These are phyloP conservation scores for Citrus medica DNA, from an alignment of 345 rosid genomes.

Conservation along the genomic window DNA sequence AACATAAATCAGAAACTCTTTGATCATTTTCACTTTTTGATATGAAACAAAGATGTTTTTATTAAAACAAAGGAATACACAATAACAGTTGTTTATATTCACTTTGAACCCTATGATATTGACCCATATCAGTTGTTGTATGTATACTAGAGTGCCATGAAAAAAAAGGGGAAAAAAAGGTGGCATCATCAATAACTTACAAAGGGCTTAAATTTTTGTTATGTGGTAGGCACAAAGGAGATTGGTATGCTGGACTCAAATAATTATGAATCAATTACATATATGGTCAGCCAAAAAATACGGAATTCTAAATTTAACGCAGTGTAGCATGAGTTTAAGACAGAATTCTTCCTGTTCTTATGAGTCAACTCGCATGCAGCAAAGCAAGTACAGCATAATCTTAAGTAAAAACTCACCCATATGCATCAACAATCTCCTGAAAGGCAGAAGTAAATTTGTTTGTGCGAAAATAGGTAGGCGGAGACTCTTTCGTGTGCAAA, in stretches of 20 bases:
- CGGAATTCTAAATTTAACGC: neutral
- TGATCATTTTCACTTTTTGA: neutral
- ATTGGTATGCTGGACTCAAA: neutral
- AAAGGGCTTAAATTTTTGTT: neutral
- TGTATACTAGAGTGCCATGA: neutral
- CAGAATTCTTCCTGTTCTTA: neutral
- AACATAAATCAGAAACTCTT: neutral
- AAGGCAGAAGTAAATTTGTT: conserved; percentile 88
- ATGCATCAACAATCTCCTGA: conserved; percentile 96
- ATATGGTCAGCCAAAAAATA: neutral
- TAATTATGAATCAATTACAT: neutral
- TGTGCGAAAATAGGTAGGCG: conserved; percentile 89
- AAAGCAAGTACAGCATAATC: conserved; percentile 3
- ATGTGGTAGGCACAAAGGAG: neutral
- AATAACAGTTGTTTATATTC: too few species aligned
- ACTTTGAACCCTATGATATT: neutral
- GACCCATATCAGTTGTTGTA: neutral
- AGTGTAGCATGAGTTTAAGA: neutral
- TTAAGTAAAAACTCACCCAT: conserved; percentile 63
- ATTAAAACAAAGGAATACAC: neutral
- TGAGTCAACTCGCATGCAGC: neutral
- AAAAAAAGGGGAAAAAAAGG: neutral
- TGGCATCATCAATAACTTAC: neutral
- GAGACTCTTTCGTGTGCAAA: conserved; percentile 79
- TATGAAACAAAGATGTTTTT: neutral